Conservation (phyloP, 2,329 filamentous ascomycete species). For the Cordyceps fumosorosea region DNA sequence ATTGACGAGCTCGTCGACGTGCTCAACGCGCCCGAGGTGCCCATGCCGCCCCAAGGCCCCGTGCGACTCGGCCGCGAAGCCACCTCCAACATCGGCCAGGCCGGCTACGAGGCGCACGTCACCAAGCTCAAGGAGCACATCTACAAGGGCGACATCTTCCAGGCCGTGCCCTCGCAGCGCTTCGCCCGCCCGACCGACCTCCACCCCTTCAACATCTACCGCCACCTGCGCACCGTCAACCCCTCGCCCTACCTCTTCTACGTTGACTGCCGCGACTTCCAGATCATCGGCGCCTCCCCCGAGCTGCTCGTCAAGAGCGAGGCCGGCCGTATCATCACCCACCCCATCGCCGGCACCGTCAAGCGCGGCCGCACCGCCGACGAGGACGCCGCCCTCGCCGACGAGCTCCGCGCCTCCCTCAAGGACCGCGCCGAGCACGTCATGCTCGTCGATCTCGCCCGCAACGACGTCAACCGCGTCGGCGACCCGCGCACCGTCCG, state of each 20-base stretch:
- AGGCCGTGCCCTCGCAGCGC: conserved; percentile 91
- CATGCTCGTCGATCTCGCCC: conserved; percentile 93
- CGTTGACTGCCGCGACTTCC: conserved; percentile 83
- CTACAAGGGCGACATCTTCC: conserved; percentile 87
- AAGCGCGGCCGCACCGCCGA: conserved; percentile 74
- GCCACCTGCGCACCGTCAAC: conserved; percentile 93
- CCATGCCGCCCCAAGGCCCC: conserved; percentile 68
- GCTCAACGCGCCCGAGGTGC: conserved; percentile 67
- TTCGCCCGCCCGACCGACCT: conserved; percentile 83
- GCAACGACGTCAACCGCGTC: conserved; percentile 94
- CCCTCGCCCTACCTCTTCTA: conserved; percentile 97
- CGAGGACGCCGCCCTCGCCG: conserved; percentile 74
- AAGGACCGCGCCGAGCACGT: conserved; percentile 95
- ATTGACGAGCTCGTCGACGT: conserved; percentile 64
- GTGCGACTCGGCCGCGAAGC: conserved; percentile 71
- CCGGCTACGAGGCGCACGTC: conserved; percentile 89
- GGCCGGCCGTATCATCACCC: conserved; percentile 80
- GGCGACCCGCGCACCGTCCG: conserved; percentile 84
- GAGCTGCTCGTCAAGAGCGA: conserved; percentile 93
- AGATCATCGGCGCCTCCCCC: conserved; percentile 90
- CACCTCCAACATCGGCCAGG: conserved; percentile 82
- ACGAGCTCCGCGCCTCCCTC: conserved; percentile 68
- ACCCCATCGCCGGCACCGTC: conserved; percentile 94
- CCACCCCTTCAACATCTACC: conserved; percentile 97
- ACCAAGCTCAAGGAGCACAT: conserved; percentile 85